These are phyloP conservation scores for Artemisia argyi DNA, from an alignment of 129 eudicot genomes.

Conservation along the genomic window DNA sequence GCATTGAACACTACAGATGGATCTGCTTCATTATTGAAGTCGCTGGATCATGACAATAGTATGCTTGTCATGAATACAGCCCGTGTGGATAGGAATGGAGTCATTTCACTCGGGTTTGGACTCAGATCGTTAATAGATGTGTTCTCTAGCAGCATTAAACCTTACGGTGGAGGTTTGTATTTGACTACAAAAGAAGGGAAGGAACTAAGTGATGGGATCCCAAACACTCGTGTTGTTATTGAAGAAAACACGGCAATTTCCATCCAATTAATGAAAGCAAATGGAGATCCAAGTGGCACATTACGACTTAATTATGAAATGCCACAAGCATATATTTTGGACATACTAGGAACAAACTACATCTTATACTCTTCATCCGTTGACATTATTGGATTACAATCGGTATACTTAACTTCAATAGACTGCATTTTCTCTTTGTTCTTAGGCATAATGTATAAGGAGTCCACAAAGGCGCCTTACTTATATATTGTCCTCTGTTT, in stretches of 20 bases:
- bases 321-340: constrained; percentile 18
- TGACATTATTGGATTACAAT: constrained; percentile 34
- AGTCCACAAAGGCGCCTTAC: too few species aligned
- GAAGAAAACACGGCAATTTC: constrained; percentile 23
- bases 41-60: constrained; percentile 24
- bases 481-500: not conserved
- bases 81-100: constrained; percentile 40
- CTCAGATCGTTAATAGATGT: constrained; percentile 27
- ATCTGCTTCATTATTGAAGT: constrained; percentile 29
- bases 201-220: constrained; percentile 27
- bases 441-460: too few species aligned
- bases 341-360: constrained; percentile 35
- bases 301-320: constrained; percentile 28
- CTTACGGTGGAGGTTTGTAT: constrained; percentile 38
- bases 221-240: constrained; percentile 35
- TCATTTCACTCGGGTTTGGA: constrained; percentile 46
- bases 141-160: constrained; percentile 18
- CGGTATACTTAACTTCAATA: too few species aligned
- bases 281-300: constrained; percentile 23
- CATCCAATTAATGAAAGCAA: constrained; percentile 22
- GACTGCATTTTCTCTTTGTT: too few species aligned
- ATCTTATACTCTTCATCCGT: constrained; percentile 39
- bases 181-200: constrained; percentile 49
- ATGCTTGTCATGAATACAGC: constrained; percentile 36
- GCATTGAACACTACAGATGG: constrained; percentile 42